Evolutionary conservation across 768 basidiomycete genomes (phyloP).

Genomic region (Podaxis sp.): DNA sequence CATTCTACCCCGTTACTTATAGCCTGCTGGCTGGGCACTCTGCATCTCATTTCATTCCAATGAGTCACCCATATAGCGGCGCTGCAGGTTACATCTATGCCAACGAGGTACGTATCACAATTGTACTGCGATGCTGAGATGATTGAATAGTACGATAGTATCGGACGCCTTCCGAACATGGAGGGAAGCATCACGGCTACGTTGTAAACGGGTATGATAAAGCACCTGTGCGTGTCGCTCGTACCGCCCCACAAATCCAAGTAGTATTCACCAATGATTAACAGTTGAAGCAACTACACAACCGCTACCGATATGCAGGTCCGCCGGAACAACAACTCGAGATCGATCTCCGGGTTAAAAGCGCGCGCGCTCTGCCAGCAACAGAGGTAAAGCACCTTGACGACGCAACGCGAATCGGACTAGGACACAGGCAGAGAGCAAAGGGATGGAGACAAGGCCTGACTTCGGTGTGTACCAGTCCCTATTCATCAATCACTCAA

Average conservation of each 20-base stretch:
- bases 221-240: background rate
- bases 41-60: background rate
- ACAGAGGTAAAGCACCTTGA: background rate
- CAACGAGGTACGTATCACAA: conserved; percentile 22
- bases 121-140: background rate
- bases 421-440: background rate
- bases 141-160: background rate
- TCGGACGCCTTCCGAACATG: background rate
- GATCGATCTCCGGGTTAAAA: background rate
- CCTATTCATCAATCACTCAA: background rate
- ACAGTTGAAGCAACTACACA: background rate
- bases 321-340: background rate
- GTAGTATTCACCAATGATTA: background rate
- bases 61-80: conserved; percentile 33
- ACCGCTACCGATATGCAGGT: background rate
- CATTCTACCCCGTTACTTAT: background rate
- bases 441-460: background rate
- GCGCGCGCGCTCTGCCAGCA: too few species aligned
- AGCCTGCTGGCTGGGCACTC: background rate
- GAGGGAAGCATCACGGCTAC: background rate
- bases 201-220: background rate
- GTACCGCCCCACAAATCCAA: background rate
- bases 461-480: background rate
- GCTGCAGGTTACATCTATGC: conserved; percentile 33
- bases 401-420: background rate